Conservation (phyloP, 257 asterid species). For the Coffea canephora region DNA sequence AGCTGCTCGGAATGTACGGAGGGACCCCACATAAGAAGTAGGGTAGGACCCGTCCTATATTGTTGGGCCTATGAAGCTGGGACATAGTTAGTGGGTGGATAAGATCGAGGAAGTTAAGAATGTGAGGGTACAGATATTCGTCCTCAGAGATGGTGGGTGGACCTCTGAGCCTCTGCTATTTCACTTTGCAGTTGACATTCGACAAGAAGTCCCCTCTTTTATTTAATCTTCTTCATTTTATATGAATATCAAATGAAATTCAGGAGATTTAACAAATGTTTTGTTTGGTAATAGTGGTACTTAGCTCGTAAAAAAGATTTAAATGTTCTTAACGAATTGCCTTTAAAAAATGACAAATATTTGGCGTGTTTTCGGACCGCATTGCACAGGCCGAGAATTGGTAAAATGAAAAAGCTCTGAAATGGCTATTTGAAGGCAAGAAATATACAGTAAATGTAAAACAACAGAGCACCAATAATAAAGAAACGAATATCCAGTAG, state of each 20-base stretch:
- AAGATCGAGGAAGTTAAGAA: constrained; percentile 5
- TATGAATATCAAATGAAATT: too few species aligned
- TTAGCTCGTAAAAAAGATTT: too few species aligned
- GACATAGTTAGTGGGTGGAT: neutral
- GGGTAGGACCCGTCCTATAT: neutral
- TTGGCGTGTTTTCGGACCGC: too few species aligned
- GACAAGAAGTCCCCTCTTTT: neutral
- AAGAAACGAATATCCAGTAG: neutral
- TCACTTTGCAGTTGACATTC: neutral
- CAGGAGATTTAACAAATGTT: neutral
- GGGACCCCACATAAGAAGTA: neutral
- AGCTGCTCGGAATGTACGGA: constrained; percentile 14
- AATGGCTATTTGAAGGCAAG: neutral
- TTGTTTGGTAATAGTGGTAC: too few species aligned
- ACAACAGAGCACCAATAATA: neutral
- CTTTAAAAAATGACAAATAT: too few species aligned
- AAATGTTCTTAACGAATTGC: too few species aligned
- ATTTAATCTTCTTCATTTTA: neutral
- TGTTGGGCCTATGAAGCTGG: neutral
- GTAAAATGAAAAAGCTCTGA: too few species aligned
- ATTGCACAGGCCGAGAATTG: neutral
- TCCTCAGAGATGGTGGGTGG: neutral
- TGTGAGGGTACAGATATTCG: neutral
- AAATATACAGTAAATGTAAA: neutral
- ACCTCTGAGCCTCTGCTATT: neutral